Conservation (phyloP, 2,329 filamentous ascomycete species). For the Endoconidiophora laricicola region DNA sequence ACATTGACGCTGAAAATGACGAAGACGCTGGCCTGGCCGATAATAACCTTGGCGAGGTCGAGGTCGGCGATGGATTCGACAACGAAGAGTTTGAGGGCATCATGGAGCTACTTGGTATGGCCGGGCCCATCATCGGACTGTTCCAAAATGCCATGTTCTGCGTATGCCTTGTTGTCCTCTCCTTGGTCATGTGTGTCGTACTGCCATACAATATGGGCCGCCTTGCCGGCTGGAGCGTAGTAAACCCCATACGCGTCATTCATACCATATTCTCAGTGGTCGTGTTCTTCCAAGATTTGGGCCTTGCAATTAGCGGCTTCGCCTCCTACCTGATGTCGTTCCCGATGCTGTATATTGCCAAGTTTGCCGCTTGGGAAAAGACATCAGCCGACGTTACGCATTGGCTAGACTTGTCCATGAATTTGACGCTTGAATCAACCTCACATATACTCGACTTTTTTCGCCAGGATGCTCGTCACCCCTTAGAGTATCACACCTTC, state of each 20-base stretch:
- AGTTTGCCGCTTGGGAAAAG: constrained; percentile 13
- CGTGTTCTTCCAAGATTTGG: constrained; percentile 64
- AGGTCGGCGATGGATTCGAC: constrained; percentile 35
- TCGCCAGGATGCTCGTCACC: not conserved
- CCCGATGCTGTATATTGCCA: constrained; percentile 9
- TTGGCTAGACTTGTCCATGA: not conserved
- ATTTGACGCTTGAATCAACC: too few relatives aligned
- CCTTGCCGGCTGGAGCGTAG: constrained; percentile 60
- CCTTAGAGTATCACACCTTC: constrained; percentile 53
- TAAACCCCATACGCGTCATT: constrained; percentile 63
- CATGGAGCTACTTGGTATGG: constrained; percentile 90
- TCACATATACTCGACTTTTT: not conserved
- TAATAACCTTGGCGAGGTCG: constrained; percentile 21
- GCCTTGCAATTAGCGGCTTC: constrained; percentile 46
- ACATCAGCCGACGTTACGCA: constrained; percentile 8
- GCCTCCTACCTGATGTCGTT: constrained; percentile 2
- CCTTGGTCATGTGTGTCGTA: constrained; percentile 72
- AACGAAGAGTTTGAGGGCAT: constrained; percentile 92
- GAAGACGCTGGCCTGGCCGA: constrained; percentile 15
- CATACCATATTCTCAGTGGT: constrained; percentile 54
- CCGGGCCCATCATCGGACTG: constrained; percentile 74
- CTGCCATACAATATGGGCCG: constrained; percentile 87
- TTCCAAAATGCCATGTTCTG: constrained; percentile 95
- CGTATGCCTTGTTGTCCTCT: constrained; percentile 72
- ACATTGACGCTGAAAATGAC: constrained; percentile 25